These are phyloP conservation scores for Drechslera avenae DNA, from an alignment of 2,329 filamentous ascomycete species.

Conservation along the genomic window DNA sequence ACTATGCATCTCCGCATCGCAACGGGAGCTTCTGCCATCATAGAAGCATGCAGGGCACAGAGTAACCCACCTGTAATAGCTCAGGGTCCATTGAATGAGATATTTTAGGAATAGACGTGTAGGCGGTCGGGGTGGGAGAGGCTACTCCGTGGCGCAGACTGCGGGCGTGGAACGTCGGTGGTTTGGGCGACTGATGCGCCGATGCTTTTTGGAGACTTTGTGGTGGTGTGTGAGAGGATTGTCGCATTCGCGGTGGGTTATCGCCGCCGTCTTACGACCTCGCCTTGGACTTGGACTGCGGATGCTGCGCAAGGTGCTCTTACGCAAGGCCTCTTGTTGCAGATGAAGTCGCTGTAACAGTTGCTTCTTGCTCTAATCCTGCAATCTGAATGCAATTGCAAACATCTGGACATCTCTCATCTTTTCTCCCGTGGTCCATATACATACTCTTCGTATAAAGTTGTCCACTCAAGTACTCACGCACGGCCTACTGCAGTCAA, in stretches of 20 bases:
- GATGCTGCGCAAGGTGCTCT: conserved; percentile 6
- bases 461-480: neutral
- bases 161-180: conserved; percentile 13
- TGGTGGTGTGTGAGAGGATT: conserved; percentile 10
- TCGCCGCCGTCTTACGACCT: conserved; percentile 9
- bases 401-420: neutral
- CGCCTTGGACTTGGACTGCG: conserved; percentile 10
- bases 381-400: neutral
- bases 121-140: neutral
- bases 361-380: neutral
- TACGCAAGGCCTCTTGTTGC: conserved; percentile 4
- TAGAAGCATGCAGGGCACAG: conserved; percentile 1
- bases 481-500: conserved; percentile 8
- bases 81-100: conserved; percentile 1
- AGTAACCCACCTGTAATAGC: neutral
- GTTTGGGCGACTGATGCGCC: conserved; percentile 4
- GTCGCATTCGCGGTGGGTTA: conserved; percentile 7
- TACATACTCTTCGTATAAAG: neutral
- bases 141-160: conserved; percentile 6
- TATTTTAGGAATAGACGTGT: conserved; percentile 10
- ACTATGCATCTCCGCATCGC: conserved; percentile 5
- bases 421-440: neutral
- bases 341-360: neutral
- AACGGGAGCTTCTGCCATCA: neutral
- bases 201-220: conserved; percentile 9